Conservation (phyloP, 768 basidiomycete genomes). For the Psilocybe cubensis region DNA sequence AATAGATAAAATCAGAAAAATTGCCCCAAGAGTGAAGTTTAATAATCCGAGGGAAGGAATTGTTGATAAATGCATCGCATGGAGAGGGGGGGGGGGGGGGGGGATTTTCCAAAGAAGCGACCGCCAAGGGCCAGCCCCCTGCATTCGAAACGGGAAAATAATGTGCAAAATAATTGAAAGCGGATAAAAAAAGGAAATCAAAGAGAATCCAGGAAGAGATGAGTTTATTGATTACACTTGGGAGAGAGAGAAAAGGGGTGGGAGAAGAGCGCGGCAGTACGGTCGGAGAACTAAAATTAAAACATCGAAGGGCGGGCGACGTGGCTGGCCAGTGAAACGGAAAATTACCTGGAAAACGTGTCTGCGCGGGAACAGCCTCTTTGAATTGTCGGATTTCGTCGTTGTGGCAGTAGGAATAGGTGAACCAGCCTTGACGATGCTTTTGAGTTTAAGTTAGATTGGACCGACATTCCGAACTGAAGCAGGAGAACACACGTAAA, state of each 20-base stretch:
- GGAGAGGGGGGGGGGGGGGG: no score
- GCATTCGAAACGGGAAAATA: slow-evolving; percentile 25
- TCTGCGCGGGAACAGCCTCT: slow-evolving; percentile 69
- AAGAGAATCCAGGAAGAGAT: slow-evolving; percentile 21
- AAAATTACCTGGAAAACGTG: slow-evolving; percentile 64
- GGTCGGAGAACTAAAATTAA: slow-evolving; percentile 30
- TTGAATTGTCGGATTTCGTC: slow-evolving; percentile 95
- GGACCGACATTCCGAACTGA: slow-evolving; percentile 29
- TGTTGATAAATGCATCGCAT: slow-evolving; percentile 16
- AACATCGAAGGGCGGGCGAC: slow-evolving; percentile 8
- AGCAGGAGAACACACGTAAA: slow-evolving; percentile 67
- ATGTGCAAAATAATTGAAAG: slow-evolving; percentile 21
- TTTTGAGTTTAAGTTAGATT: slow-evolving; percentile 36
- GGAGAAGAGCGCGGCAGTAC: slow-evolving; percentile 24
- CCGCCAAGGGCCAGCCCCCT: slow-evolving; percentile 13
- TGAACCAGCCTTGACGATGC: slow-evolving; percentile 94
- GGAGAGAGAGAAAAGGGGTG: slow-evolving; percentile 22
- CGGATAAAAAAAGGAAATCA: slow-evolving; percentile 29
- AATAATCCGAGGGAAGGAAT: slow-evolving; percentile 17
- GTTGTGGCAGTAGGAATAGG: slow-evolving; percentile 96
- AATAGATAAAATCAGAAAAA: slow-evolving; percentile 25
- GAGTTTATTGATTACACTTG: slow-evolving; percentile 22
- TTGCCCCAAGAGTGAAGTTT: slow-evolving; percentile 14
- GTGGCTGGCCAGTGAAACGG: slow-evolving; percentile 14
- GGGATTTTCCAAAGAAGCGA: slow-evolving; percentile 12